These are phyloP conservation scores for Stephania yunnanensis DNA, from an alignment of 164 flowering plant species.

Conservation along the genomic window DNA sequence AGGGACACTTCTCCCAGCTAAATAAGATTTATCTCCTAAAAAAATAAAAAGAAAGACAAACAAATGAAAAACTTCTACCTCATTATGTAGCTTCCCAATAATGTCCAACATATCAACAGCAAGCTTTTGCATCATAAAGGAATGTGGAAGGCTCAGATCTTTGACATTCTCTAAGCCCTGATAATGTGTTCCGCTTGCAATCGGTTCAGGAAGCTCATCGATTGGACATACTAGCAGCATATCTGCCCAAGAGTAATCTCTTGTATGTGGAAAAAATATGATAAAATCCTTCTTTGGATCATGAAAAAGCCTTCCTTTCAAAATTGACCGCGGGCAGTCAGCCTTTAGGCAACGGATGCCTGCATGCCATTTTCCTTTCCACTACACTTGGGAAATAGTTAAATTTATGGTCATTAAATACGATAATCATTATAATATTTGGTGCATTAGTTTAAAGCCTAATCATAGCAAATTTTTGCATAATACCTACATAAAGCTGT, in stretches of 20 bases:
- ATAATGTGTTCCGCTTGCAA: conserved; percentile 57
- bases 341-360: conserved; percentile 83
- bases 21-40: neutral
- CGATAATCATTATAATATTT: neutral
- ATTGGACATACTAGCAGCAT: conserved; percentile 65
- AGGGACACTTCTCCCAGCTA: neutral
- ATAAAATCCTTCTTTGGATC: conserved; percentile 69
- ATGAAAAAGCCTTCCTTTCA: conserved; percentile 84
- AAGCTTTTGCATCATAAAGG: conserved; percentile 78
- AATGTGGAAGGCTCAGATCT: conserved; percentile 69
- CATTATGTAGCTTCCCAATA: conserved; percentile 57
- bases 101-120: conserved; percentile 70
- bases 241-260: conserved; percentile 89
- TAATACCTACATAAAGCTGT: neutral
- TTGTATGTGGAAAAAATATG: conserved; percentile 75
- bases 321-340: conserved; percentile 78
- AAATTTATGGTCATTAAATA: neutral
- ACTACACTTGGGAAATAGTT: conserved; percentile 41
- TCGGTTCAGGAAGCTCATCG: conserved; percentile 70
- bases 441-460: too few species aligned
- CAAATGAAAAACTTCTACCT: conserved; percentile 38
- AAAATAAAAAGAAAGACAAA: neutral
- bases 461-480: neutral
- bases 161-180: conserved; percentile 69
- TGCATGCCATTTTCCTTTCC: conserved; percentile 95